Base-by-base conservation (phyloP, 108 stramenopile species). In the Aurantiochytrium sp. region DNA sequence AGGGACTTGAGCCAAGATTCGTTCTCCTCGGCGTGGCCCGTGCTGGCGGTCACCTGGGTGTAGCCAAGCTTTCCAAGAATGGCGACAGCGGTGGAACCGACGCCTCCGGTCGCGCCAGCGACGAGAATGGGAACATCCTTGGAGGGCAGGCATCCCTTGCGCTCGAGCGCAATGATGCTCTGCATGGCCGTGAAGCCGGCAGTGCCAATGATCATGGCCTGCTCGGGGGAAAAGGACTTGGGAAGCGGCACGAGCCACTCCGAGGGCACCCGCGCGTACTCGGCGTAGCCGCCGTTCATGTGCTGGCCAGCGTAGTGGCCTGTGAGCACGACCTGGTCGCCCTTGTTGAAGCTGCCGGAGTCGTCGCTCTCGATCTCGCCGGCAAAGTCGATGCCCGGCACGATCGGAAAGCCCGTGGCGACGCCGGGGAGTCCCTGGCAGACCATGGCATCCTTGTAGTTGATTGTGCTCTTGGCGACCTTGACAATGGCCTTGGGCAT, bases 401-500 rank as follows among this genome's bases (percentile, higher is more conserved):
- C 88, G n/a, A 89, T 72, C 14, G 93, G 93, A 71, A 89, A 87
- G 51, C 60, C n/a, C 23, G 42, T 60, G 1, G 90, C 88, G 0
- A 91, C 91, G 42, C 45, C 60, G 23, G 59, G 45, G 5, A 72
- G 90, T 23, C 91, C 91, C 55, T 51, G 29, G 28, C 76, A 59
- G 47, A 73, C 88, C 44, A 93, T 44, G 29, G 90, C 93, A 53
- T 93, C 93, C 60, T 93, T 93, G 89, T 93, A 93, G 72, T 93
- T 93, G n/a, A 93, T 53, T 0, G 88, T 73, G 44, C 89, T 90
- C 72, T 89, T 59, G 5, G 25, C 58, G 16, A 93, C 91, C 16
- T 59, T 28, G 0, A 93, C 89, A 6, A 42, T 42, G 59, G 64
- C 87, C 47, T 43, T 58, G 57, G n/a, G 12, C 29, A 53, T 5